Evolutionary conservation across 108 stramenopile species (phyloP), one percentile per base, ranked within the genome.

Genomic region (Skeletonema menzelii): DNA sequence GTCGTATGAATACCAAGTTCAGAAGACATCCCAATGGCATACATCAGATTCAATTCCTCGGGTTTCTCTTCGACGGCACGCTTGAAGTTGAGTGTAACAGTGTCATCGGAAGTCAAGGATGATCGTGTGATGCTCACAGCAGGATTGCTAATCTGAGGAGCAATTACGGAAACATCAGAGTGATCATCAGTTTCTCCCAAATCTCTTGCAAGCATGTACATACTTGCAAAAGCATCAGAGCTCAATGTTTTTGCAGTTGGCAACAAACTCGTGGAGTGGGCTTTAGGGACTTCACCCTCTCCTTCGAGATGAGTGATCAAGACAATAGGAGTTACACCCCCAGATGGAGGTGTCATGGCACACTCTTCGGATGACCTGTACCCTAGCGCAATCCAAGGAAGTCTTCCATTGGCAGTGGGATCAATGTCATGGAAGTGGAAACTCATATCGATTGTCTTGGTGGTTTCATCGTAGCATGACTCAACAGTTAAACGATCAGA

Each of bases 381-480:
- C 19, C 76, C 76, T 4, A 84, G 58, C 2, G 76, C 73, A 15
- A 84, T 70, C 83, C 83, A 84, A 3, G 83, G 83, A 19, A 84
- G 59, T 13, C 34, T 37, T 20, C 73, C 79, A 17, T 59, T 63
- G 24, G 42, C 4, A 27, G 79, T 62, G 6, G 75, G 34, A 26
- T 60, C 65, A 24, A 84, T 49, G n/a, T 60, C 79, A 26, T 44
- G 37, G 32, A 59, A 80, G 32, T 72, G 55, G 30, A 84, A 58
- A 24, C 73, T 56, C 44, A 84, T 30, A 42, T 76, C 78, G 11
- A 84, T 63, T 0, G 65, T 42, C 10, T 76, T 75, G 42, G 61
- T 65, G n/a, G 35, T 27, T 7, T 75, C 68, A 35, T 84, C 67
- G 53, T 73, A 80, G 34, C 83, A 84, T 20, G 84, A 85, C 60